Evolutionary conservation across 495 filamentous ascomycete species (phyloP).

Genomic region (Trichoderma reesei): DNA sequence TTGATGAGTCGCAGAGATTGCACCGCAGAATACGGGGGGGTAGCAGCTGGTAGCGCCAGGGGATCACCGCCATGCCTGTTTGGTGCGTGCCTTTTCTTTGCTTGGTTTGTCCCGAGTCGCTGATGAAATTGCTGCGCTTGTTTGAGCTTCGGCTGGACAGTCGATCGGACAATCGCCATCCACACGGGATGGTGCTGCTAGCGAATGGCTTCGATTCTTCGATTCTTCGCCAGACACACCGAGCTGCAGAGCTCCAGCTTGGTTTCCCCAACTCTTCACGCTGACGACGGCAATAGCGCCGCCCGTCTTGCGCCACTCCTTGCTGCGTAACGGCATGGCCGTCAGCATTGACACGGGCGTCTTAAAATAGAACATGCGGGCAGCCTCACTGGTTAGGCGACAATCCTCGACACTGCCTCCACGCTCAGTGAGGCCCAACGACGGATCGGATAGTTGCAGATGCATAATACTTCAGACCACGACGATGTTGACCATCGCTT

Average conservation of each 20-base stretch:
- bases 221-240: no score
- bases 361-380: not conserved
- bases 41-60: slow-evolving; percentile 1
- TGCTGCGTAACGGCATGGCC: not conserved
- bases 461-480: not conserved
- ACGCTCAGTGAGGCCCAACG: not conserved
- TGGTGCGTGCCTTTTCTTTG: not conserved
- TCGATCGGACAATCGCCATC: no score
- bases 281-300: not conserved
- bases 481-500: not conserved
- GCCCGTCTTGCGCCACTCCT: not conserved
- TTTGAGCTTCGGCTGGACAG: not conserved
- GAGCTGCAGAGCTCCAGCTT: no score
- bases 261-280: not conserved
- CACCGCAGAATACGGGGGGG: not conserved
- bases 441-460: not conserved
- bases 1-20: slow-evolving; percentile 9
- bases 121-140: not conserved
- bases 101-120: not conserved
- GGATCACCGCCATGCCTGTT: not conserved
- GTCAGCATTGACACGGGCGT: not conserved
- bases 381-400: not conserved
- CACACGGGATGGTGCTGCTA: no score
- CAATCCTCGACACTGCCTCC: not conserved
- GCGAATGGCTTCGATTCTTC: no score